Conservation (phyloP, 2,329 filamentous ascomycete genomes). For the Epichloe baconii region DNA sequence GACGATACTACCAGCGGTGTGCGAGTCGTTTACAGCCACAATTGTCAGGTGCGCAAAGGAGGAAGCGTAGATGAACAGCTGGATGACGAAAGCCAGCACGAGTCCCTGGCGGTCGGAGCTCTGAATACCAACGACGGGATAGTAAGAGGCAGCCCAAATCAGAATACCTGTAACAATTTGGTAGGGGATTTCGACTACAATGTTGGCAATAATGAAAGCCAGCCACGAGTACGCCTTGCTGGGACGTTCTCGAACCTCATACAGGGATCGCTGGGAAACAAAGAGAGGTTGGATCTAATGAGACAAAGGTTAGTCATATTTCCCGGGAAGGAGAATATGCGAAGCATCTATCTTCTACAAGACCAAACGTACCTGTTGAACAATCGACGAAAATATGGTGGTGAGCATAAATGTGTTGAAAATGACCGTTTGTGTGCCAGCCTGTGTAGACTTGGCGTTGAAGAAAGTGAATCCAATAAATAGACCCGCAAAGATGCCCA, state of each 20-base stretch:
- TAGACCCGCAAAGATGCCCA: slow-evolving; percentile 46
- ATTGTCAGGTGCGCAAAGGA: slow-evolving; percentile 66
- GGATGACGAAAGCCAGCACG: slow-evolving; percentile 50
- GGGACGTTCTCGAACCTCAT: slow-evolving; percentile 65
- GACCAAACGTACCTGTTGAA: slow-evolving; percentile 36
- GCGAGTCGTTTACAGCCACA: slow-evolving; percentile 53
- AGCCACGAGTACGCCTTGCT: slow-evolving; percentile 65
- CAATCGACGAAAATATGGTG: slow-evolving; percentile 59
- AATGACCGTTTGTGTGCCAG: slow-evolving; percentile 63
- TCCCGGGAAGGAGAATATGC: no score
- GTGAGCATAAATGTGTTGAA: slow-evolving; percentile 65
- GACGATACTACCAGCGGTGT: slow-evolving; percentile 52
- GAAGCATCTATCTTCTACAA: no score
- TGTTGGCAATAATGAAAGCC: slow-evolving; percentile 58
- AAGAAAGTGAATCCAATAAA: slow-evolving; percentile 70
- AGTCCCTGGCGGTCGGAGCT: slow-evolving; percentile 45
- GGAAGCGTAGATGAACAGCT: slow-evolving; percentile 58
- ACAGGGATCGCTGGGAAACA: slow-evolving; percentile 58
- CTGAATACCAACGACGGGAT: slow-evolving; percentile 40
- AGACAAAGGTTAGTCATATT: background rate
- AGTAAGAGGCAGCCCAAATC: slow-evolving; percentile 56
- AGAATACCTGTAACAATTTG: slow-evolving; percentile 51
- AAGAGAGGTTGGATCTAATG: slow-evolving; percentile 52
- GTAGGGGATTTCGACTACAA: slow-evolving; percentile 61
- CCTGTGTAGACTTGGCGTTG: slow-evolving; percentile 36